Evolutionary conservation across 345 rosid genomes (phyloP).

Genomic region (Citrus sp.): DNA sequence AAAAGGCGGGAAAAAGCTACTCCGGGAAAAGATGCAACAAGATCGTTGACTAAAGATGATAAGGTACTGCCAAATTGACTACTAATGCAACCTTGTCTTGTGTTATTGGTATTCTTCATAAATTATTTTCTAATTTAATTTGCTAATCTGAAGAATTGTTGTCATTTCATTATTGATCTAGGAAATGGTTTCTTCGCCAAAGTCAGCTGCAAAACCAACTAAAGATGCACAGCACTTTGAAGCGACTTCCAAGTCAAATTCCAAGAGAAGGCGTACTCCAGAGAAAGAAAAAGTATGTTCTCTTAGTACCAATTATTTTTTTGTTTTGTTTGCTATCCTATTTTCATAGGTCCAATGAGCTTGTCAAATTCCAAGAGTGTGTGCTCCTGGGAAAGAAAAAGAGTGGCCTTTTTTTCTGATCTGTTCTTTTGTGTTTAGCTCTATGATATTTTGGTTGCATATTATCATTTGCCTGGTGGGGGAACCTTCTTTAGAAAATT

Average conservation of each 20-base stretch:
- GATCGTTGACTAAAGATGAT: constrained; percentile 45
- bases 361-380: not conserved
- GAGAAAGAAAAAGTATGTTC: constrained; percentile 55
- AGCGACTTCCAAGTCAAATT: constrained; percentile 55
- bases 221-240: constrained; percentile 44
- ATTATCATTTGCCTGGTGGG: not conserved
- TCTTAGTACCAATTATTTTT: not conserved
- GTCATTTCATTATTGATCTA: constrained; percentile 14
- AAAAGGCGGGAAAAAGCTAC: constrained; percentile 45
- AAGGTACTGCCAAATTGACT: constrained; percentile 32
- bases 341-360: not conserved
- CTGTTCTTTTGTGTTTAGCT: not conserved
- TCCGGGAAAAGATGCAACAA: constrained; percentile 39
- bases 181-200: constrained; percentile 56
- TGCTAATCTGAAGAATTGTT: not conserved
- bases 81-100: constrained; percentile 3
- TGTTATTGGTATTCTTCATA: constrained; percentile 1
- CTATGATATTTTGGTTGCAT: constrained; percentile 2
- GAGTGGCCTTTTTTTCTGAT: not conserved
- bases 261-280: constrained; percentile 57
- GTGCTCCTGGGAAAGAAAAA: too few species aligned
- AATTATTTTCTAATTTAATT: not conserved
- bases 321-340: not conserved
- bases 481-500: not conserved
- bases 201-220: constrained; percentile 41